Percentiles rank a stretch among this genome's conserved stretches.
Evolutionary conservation across 208 protist genomes (phyloP).

Genomic region (Cochliopodium minus): DNA sequence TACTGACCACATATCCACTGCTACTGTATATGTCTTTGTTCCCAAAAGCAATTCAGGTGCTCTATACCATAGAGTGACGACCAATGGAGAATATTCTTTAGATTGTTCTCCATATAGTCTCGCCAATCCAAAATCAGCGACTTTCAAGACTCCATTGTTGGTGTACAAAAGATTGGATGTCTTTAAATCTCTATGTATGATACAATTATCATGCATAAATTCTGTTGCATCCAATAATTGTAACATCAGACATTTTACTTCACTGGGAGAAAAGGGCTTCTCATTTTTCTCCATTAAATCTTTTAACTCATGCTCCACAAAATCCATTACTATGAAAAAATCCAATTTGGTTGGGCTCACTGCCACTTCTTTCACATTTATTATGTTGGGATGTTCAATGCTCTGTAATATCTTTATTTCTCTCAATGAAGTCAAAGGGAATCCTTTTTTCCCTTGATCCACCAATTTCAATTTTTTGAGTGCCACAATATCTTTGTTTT

Average conservation of each 20-base stretch:
- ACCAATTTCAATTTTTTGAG: conserved; percentile 20
- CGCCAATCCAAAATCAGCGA: conserved; percentile 5
- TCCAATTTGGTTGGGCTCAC: conserved; percentile 20
- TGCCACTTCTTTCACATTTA: conserved; percentile 34
- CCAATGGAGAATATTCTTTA: conserved; percentile 14
- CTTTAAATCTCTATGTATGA: conserved; percentile 27
- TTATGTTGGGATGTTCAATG: conserved; percentile 30
- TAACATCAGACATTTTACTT: conserved; percentile 16
- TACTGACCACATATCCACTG: conserved; percentile 54
- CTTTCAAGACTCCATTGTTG: conserved; percentile 17
- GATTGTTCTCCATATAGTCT: not conserved
- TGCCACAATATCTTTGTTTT: conserved; percentile 4
- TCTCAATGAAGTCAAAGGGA: conserved; percentile 17
- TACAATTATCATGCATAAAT: conserved; percentile 11
- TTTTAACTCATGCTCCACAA: conserved; percentile 30
- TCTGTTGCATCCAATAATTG: conserved; percentile 12
- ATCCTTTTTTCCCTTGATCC: conserved; percentile 19
- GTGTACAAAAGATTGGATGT: conserved; percentile 19
- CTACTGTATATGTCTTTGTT: conserved; percentile 9
- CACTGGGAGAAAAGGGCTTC: conserved; percentile 4
- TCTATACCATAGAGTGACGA: conserved; percentile 17
- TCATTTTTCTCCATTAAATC: conserved; percentile 11
- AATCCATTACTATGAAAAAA: conserved; percentile 45
- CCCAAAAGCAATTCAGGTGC: conserved; percentile 10
- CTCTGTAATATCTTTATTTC: conserved; percentile 17